Evolutionary conservation across 768 basidiomycete species (phyloP), one percentile per base, ranked within the genome.

Genomic region (Lactarius trivialis): DNA sequence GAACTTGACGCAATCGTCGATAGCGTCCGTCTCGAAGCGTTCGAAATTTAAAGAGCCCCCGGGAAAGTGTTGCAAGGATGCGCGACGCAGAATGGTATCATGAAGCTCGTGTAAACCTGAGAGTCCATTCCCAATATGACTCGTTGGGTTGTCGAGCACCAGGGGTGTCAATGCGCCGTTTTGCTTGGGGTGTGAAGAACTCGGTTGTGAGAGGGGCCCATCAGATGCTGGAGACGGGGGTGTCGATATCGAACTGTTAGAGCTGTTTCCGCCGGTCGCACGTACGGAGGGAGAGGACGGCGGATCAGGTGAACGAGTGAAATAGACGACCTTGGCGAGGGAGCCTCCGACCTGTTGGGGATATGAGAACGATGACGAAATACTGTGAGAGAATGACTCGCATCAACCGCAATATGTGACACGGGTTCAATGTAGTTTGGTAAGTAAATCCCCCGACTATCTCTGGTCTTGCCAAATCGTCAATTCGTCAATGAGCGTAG

Each of bases 11-110:
- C 94, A 91, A 36, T 82, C 84, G 54, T 88, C 76, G 68, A 98
- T 89, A 69, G 93, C 82, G 65, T 89, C 83, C 58, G 97, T 98
- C 76, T 99, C 88, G 78, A 98, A 99, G 30, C 95, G 87, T 73
- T 92, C 93, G 70, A 98, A 99, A 75, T 98, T 99, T 72, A 99
- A 84, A 53, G 93, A 91, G 2, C 97, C 97, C 17, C 97, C 97
- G 3, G 95, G 94, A 68, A 97, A 90, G 71, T 96, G 91, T 63
- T 81, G 80, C 66, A 89, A 84, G 55, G 84, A 81, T 26, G 84
- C 84, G 56, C 84, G 83, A 64, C 85, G 85, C 45, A 91, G 81
- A 63, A 87, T 82, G 58, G 82, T 82, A 58, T 85, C 83, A 61
- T 82, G 85, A 57, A 86, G 75, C 36, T 73, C 75, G 67, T 76